These are phyloP conservation scores for Elsinoe arachidis DNA, from an alignment of 2,329 filamentous ascomycete species.

Conservation along the genomic window DNA sequence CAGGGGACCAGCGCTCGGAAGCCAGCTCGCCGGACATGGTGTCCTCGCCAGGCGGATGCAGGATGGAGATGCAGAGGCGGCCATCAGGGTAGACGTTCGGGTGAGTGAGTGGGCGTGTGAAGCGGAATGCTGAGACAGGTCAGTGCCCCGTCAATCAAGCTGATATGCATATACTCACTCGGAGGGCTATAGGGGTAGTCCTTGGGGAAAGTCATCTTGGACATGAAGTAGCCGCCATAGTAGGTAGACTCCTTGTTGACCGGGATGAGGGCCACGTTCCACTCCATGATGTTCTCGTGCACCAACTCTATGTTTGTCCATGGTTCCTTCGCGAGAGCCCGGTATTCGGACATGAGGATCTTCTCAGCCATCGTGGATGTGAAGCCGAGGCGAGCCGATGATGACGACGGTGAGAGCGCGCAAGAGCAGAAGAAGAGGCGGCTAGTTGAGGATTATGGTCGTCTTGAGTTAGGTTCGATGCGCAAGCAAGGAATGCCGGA, in stretches of 20 bases:
- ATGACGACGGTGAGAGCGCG: neutral
- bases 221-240: conserved; percentile 88
- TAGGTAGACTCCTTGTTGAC: conserved; percentile 87
- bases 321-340: conserved; percentile 73
- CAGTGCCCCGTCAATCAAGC: neutral
- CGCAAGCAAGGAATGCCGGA: neutral
- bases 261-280: conserved; percentile 83
- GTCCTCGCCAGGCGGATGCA: conserved; percentile 86
- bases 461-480: too few species aligned
- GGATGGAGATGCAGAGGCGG: conserved; percentile 89
- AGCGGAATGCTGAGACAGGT: conserved; percentile 59
- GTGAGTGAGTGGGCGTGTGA: conserved; percentile 71
- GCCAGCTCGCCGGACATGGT: conserved; percentile 84
- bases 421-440: neutral
- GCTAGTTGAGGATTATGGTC: too few species aligned
- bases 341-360: conserved; percentile 82
- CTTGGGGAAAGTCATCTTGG: conserved; percentile 74
- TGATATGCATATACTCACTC: conserved; percentile 31
- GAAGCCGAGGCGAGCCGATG: neutral
- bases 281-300: conserved; percentile 75
- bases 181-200: conserved; percentile 89
- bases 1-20: conserved; percentile 86
- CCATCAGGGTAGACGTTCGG: conserved; percentile 92
- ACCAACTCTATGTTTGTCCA: conserved; percentile 88
- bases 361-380: conserved; percentile 51